phyloP scores from a whole-genome alignment of 768 basidiomycete species.

The Naganishia onofrii region DNA sequence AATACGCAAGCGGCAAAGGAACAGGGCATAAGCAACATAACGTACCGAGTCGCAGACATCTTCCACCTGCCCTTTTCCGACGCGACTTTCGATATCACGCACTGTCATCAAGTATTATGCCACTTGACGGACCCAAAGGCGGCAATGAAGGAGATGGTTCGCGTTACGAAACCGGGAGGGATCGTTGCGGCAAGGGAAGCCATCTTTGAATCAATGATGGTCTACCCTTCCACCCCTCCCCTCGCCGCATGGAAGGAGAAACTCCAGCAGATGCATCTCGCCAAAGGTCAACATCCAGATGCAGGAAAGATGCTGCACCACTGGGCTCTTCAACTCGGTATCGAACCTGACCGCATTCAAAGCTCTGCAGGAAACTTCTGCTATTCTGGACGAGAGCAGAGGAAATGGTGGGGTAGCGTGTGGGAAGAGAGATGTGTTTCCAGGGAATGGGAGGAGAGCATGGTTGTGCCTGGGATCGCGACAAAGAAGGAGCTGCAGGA shows the following conservation, averaged over 20 bases:
- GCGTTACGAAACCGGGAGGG: constrained; percentile 57
- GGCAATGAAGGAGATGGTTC: constrained; percentile 57
- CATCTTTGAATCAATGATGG: constrained; percentile 52
- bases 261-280: constrained; percentile 19
- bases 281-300: not conserved
- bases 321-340: constrained; percentile 25
- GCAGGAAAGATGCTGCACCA: constrained; percentile 14
- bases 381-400: not conserved
- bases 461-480: constrained; percentile 2
- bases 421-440: not conserved
- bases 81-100: constrained; percentile 58
- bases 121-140: constrained; percentile 56
- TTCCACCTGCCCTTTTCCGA: constrained; percentile 54
- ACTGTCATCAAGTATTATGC: constrained; percentile 59
- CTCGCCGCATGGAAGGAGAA: not conserved
- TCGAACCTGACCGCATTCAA: constrained; percentile 1
- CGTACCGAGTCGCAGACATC: constrained; percentile 55
- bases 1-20: constrained; percentile 49
- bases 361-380: not conserved
- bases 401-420: constrained; percentile 5
- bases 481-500: not conserved
- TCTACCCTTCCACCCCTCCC: constrained; percentile 47
- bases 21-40: constrained; percentile 47
- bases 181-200: constrained; percentile 57
- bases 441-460: constrained; percentile 5